phyloP scores from a whole-genome alignment of 2,329 filamentous ascomycete species.

The Stagonosporopsis rhizophila region DNA sequence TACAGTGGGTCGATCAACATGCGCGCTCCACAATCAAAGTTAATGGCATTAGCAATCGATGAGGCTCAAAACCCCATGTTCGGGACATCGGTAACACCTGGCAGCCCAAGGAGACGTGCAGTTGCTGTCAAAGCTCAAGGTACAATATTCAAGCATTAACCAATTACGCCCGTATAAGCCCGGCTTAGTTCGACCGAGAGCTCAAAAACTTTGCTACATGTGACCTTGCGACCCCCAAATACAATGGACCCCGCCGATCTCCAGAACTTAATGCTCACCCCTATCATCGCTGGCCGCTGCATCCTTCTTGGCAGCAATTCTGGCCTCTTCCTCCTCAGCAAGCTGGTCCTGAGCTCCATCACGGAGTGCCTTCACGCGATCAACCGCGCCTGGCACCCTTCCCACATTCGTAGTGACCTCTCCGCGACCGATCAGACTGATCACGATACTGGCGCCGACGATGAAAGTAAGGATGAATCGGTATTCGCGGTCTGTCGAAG shows the following conservation, averaged over 20 bases:
- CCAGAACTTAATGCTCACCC: constrained; percentile 16
- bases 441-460: constrained; percentile 81
- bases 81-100: constrained; percentile 14
- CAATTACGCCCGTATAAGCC: constrained; percentile 2
- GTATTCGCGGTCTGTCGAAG: constrained; percentile 69
- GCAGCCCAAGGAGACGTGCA: not conserved
- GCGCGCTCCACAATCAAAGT: constrained; percentile 23
- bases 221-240: constrained; percentile 6
- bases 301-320: constrained; percentile 33
- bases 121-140: constrained; percentile 11
- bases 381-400: constrained; percentile 54
- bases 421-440: constrained; percentile 81
- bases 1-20: constrained; percentile 30
- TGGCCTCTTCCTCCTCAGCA: constrained; percentile 41
- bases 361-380: constrained; percentile 59
- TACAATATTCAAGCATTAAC: constrained; percentile 3
- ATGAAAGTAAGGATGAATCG: constrained; percentile 92
- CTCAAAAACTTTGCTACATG: constrained; percentile 8
- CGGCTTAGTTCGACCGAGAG: not conserved
- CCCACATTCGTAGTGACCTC: constrained; percentile 69
- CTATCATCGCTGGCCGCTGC: constrained; percentile 29
- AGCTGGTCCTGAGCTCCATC: constrained; percentile 39
- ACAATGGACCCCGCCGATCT: constrained; percentile 17
- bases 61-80: constrained; percentile 19
- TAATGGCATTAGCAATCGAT: constrained; percentile 20